Conservation (phyloP, 441 rosid genomes). For the Jatropha multifida region DNA sequence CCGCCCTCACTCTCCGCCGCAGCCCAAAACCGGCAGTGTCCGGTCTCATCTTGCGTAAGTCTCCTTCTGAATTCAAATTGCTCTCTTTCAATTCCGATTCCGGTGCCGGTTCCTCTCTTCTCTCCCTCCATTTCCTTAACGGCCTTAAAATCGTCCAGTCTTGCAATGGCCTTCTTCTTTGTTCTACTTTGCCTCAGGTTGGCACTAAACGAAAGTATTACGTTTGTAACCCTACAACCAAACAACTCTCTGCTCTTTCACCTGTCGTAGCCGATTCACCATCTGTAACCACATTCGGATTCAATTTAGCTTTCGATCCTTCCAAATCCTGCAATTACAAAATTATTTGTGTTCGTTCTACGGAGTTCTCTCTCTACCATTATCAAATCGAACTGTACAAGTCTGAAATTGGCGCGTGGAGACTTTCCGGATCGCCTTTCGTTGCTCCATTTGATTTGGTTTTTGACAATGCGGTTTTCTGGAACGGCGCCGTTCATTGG, state of each 20-base stretch:
- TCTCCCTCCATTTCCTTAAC: slow-evolving; percentile 1
- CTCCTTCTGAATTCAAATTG: slow-evolving; percentile 17
- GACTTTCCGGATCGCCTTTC: slow-evolving; percentile 27
- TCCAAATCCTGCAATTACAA: slow-evolving; percentile 35
- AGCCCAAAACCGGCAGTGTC: slow-evolving; percentile 26
- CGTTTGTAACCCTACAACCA: slow-evolving; percentile 49
- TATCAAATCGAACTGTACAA: slow-evolving; percentile 40
- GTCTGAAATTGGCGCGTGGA: slow-evolving; percentile 41
- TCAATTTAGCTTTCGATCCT: slow-evolving; percentile 47
- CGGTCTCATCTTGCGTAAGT: slow-evolving; percentile 24
- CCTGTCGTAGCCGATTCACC: background rate
- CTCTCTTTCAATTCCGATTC: background rate
- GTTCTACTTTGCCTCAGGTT: slow-evolving; percentile 17
- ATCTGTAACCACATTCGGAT: background rate
- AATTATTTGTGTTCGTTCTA: slow-evolving; percentile 31
- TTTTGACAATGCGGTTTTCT: slow-evolving; percentile 29
- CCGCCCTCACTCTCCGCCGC: background rate
- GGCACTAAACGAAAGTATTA: slow-evolving; percentile 20
- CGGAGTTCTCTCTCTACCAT: background rate
- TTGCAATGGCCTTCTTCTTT: slow-evolving; percentile 50
- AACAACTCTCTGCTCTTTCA: slow-evolving; percentile 20
- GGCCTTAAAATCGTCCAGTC: slow-evolving; percentile 35
- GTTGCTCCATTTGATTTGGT: slow-evolving; percentile 9
- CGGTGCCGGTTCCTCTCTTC: background rate
- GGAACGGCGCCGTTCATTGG: slow-evolving; percentile 49